phyloP scores from a whole-genome alignment of 2,329 filamentous ascomycete genomes.

The Cytospora paraplurivora region DNA sequence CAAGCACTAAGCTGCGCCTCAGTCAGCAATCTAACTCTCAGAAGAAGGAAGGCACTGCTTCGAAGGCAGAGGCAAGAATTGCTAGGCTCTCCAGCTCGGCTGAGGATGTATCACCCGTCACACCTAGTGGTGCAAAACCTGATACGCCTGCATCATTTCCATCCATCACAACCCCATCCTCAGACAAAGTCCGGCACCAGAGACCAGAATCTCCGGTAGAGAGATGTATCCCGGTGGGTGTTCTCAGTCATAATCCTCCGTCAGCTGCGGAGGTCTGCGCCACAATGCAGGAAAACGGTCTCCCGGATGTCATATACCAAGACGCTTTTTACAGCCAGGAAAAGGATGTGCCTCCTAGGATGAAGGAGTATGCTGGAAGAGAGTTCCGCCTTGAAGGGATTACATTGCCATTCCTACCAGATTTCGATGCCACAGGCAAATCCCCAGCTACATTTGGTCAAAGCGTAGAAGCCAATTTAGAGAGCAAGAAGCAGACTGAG shows the following conservation, averaged over 20 bases:
- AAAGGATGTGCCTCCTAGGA: conserved; percentile 74
- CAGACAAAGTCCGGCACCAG: not conserved
- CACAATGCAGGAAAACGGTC: conserved; percentile 58
- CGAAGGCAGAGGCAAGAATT: conserved; percentile 42
- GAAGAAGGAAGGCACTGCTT: conserved; percentile 43
- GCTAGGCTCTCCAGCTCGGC: conserved; percentile 30
- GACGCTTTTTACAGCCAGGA: conserved; percentile 85
- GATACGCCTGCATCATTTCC: not conserved
- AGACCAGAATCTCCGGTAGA: not conserved
- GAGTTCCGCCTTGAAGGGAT: conserved; percentile 79
- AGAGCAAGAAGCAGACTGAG: conserved; percentile 53
- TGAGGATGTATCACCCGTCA: conserved; percentile 18
- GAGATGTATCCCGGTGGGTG: conserved; percentile 33
- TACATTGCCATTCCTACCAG: conserved; percentile 76
- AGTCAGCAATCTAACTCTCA: conserved; percentile 66
- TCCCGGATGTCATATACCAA: conserved; percentile 76
- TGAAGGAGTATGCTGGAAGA: conserved; percentile 82
- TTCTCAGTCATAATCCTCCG: conserved; percentile 40
- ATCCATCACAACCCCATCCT: not conserved
- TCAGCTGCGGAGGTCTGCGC: conserved; percentile 48
- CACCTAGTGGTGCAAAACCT: conserved; percentile 1
- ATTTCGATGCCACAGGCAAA: conserved; percentile 68
- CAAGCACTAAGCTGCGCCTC: conserved; percentile 62
- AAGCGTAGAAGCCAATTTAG: conserved; percentile 48
- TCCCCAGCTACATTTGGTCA: conserved; percentile 59